Percentiles rank a stretch among this genome's conserved stretches.
Evolutionary conservation across 1,284 basidiomycete genomes (phyloP).

Genomic region (Lentinula novae-zelandiae): DNA sequence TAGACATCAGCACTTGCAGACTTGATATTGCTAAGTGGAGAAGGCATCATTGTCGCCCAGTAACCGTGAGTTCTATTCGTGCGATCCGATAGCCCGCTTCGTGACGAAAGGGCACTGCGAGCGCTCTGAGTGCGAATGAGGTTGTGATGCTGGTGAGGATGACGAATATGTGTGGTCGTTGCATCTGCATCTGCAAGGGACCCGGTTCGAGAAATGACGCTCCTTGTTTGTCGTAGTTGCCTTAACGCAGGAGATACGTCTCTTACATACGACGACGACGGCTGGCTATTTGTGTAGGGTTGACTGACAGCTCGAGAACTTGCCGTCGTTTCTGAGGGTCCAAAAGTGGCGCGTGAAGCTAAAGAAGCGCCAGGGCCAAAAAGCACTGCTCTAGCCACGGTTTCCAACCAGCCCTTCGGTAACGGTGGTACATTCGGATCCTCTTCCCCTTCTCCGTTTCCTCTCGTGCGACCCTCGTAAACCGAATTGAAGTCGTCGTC

Average conservation of each 20-base stretch:
- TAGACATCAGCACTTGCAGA: background rate
- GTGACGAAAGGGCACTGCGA: conserved; percentile 11
- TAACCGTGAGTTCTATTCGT: conserved; percentile 28
- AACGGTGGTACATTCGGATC: conserved; percentile 32
- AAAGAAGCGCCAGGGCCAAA: conserved; percentile 38
- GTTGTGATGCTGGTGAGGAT: background rate
- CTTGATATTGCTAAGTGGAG: conserved; percentile 5
- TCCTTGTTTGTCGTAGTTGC: conserved; percentile 17
- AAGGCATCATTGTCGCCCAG: background rate
- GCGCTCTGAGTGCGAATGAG: background rate
- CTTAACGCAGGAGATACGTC: conserved; percentile 6
- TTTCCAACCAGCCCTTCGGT: conserved; percentile 60
- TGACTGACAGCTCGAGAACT: conserved; percentile 9
- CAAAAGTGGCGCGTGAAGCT: conserved; percentile 39
- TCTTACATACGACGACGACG: background rate
- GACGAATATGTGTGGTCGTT: background rate
- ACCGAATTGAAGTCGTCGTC: conserved; percentile 6
- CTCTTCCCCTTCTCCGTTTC: conserved; percentile 16
- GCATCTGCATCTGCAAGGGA: conserved; percentile 1
- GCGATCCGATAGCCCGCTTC: conserved; percentile 35
- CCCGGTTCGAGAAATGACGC: conserved; percentile 4
- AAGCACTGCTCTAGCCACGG: conserved; percentile 56
- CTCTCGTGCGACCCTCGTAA: conserved; percentile 4
- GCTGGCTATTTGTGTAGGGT: background rate
- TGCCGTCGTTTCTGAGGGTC: conserved; percentile 4